These are phyloP conservation scores for Aspergillus pseudoterreus DNA, from an alignment of 2,329 filamentous ascomycete genomes.

Conservation along the genomic window DNA sequence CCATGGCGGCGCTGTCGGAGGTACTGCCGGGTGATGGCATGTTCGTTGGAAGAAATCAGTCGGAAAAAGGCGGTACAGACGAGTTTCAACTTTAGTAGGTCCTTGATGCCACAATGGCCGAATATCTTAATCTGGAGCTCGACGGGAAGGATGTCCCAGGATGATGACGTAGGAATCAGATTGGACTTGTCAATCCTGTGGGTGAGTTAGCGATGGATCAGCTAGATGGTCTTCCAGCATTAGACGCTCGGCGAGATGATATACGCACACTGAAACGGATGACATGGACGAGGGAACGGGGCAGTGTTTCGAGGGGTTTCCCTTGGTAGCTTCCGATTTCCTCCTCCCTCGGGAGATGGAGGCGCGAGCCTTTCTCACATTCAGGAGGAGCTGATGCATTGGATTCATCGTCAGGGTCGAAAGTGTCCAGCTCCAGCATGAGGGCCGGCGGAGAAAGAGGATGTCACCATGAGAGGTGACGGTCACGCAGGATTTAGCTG, in stretches of 20 bases:
- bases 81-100: constrained; percentile 35
- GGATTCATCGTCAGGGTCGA: constrained; percentile 31
- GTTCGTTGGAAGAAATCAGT: constrained; percentile 36
- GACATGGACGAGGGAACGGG: constrained; percentile 19
- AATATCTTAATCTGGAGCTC: constrained; percentile 42
- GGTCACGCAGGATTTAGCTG: not conserved
- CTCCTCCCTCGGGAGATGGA: constrained; percentile 23
- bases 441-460: constrained; percentile 5
- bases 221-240: not conserved
- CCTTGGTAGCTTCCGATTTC: constrained; percentile 25
- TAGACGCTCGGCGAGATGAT: not conserved
- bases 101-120: constrained; percentile 35
- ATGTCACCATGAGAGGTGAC: constrained; percentile 3
- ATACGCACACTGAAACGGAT: constrained; percentile 24
- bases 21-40: constrained; percentile 39
- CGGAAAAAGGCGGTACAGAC: constrained; percentile 37
- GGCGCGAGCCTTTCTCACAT: constrained; percentile 32
- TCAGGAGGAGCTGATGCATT: constrained; percentile 27
- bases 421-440: constrained; percentile 23
- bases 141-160: constrained; percentile 39
- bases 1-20: constrained; percentile 40
- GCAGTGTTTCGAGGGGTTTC: constrained; percentile 19
- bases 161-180: constrained; percentile 26
- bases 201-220: constrained; percentile 8
- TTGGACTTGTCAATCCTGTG: constrained; percentile 21